A percentile compares a stretch with the other conserved stretches of the same genome.
Conservation (phyloP, 768 basidiomycete genomes). For the Coprinopsis cinerea region DNA sequence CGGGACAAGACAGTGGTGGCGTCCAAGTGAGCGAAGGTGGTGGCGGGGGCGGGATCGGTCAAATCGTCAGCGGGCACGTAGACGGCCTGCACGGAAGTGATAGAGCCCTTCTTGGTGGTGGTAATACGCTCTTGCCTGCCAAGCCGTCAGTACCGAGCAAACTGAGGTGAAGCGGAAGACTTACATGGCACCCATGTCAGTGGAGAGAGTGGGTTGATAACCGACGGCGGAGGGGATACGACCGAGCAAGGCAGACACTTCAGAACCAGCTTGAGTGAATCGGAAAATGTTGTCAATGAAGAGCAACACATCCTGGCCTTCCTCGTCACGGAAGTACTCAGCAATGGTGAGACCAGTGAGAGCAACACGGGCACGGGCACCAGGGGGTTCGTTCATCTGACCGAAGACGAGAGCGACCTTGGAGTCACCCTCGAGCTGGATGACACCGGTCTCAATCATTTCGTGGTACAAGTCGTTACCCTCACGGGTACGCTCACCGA, state of each 20-base stretch:
- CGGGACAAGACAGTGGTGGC: constrained; percentile 99
- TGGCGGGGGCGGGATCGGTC: constrained; percentile 99
- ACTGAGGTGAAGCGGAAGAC: constrained; percentile 23
- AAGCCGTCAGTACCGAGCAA: constrained; percentile 4
- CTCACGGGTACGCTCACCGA: constrained; percentile 99
- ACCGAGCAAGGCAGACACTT: constrained; percentile 98
- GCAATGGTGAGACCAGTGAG: constrained; percentile 99
- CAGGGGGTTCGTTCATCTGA: constrained; percentile 99
- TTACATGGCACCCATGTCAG: constrained; percentile 99
- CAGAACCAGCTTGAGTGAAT: constrained; percentile 99
- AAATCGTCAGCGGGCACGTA: constrained; percentile 99
- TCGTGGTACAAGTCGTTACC: constrained; percentile 99
- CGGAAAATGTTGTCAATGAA: constrained; percentile 99
- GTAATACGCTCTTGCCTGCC: constrained; percentile 98
- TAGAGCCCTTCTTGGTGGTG: constrained; percentile 99
- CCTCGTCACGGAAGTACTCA: constrained; percentile 99
- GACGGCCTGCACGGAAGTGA: constrained; percentile 99
- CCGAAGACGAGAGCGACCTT: constrained; percentile 99
- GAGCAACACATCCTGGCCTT: constrained; percentile 99
- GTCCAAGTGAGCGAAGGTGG: constrained; percentile 99
- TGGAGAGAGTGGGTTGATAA: constrained; percentile 99
- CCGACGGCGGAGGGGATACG: constrained; percentile 99
- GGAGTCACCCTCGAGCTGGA: constrained; percentile 99
- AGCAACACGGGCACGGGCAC: constrained; percentile 99
- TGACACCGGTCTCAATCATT: constrained; percentile 99